Conservation (phyloP, 139 green algal species). For the Chloropicon primus region DNA sequence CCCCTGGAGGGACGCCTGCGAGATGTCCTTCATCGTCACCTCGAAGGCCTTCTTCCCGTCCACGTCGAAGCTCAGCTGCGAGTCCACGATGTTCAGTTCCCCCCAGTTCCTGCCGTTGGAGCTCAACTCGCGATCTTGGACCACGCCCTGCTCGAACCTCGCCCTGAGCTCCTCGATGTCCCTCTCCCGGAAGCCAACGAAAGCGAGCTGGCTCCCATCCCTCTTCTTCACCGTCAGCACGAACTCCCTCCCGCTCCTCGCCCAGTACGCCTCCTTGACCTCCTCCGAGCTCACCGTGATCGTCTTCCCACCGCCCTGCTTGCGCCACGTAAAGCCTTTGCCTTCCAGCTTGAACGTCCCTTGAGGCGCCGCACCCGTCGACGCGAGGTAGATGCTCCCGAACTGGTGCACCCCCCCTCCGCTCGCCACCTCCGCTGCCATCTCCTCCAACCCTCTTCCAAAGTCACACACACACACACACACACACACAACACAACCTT, state of each 20-base stretch:
- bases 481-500: too few relatives aligned
- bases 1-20: conserved; percentile 11
- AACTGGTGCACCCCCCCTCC: background rate
- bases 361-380: background rate
- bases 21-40: conserved; percentile 70
- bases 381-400: background rate
- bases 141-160: background rate
- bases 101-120: conserved; percentile 60
- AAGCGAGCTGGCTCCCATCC: background rate
- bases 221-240: background rate
- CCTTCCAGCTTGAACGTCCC: background rate
- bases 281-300: background rate
- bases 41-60: conserved; percentile 60
- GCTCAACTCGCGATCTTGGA: background rate
- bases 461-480: too few relatives aligned
- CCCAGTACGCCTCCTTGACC: background rate
- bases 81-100: conserved; percentile 34
- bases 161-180: background rate
- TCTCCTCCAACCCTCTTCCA: too few relatives aligned
- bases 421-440: background rate
- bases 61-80: conserved; percentile 59
- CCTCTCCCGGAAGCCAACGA: background rate
- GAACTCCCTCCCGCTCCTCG: background rate
- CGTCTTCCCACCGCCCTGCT: background rate
- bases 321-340: background rate